Evolutionary conservation across 2,329 filamentous ascomycete species (phyloP).

Genomic region (Talaromyces piceae): DNA sequence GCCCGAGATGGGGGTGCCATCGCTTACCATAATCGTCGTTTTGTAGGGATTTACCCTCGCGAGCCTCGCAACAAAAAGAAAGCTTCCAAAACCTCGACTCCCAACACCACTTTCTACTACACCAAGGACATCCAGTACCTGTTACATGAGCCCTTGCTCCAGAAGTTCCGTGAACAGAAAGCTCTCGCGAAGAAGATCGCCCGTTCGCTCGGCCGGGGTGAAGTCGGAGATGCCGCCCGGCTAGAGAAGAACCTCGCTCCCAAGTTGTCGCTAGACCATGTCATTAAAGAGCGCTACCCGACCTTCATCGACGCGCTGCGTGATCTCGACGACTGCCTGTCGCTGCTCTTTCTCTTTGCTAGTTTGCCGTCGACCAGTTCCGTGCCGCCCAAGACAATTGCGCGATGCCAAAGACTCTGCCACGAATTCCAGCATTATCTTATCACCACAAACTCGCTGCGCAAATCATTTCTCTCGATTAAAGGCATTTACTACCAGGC

Average conservation of each 20-base stretch:
- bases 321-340: constrained; percentile 92
- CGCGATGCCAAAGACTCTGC: constrained; percentile 83
- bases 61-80: constrained; percentile 97
- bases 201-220: constrained; percentile 80
- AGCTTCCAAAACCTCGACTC: constrained; percentile 81
- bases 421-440: constrained; percentile 98
- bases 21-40: neutral
- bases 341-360: constrained; percentile 95
- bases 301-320: constrained; percentile 91
- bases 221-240: constrained; percentile 79
- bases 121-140: constrained; percentile 98
- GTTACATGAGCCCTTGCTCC: constrained; percentile 86
- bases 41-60: constrained; percentile 80
- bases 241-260: constrained; percentile 88
- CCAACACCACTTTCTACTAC: constrained; percentile 85
- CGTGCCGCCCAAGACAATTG: constrained; percentile 91
- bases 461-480: constrained; percentile 95
- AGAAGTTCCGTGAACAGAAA: constrained; percentile 96
- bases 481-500: constrained; percentile 99
- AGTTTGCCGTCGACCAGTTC: constrained; percentile 85
- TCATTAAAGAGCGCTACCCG: constrained; percentile 96
- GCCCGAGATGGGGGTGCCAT: neutral
- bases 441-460: constrained; percentile 81
- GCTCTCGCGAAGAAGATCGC: constrained; percentile 96
- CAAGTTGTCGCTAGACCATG: constrained; percentile 85